Percentiles rank a stretch among this genome's conserved stretches.
Evolutionary conservation across 2,329 filamentous ascomycete genomes (phyloP).

Genomic region (Mariannaea elegans): DNA sequence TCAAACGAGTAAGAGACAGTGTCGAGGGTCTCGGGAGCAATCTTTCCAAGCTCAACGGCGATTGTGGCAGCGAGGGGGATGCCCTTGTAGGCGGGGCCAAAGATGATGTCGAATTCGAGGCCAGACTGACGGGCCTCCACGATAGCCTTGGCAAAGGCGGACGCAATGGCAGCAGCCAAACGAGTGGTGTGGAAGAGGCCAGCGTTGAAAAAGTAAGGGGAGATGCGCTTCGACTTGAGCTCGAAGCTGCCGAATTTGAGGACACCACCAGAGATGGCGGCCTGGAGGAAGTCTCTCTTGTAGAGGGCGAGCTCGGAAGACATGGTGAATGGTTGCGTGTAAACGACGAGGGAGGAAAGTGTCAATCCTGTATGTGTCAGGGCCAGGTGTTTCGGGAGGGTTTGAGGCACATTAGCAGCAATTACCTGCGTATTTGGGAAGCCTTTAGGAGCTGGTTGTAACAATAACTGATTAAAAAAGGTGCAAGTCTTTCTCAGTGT

Average conservation of each 20-base stretch:
- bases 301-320: conserved; percentile 63
- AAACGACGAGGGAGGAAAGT: conserved; percentile 1
- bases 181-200: conserved; percentile 86
- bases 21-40: conserved; percentile 73
- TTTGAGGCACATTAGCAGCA: neutral
- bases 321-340: conserved; percentile 45
- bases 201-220: conserved; percentile 98
- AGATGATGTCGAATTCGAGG: conserved; percentile 82
- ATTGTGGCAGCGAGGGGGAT: conserved; percentile 88
- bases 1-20: conserved; percentile 88
- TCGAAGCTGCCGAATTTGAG: conserved; percentile 86
- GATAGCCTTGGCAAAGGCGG: conserved; percentile 80
- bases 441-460: neutral
- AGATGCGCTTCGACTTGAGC: conserved; percentile 90
- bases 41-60: conserved; percentile 76
- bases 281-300: conserved; percentile 77
- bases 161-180: conserved; percentile 79
- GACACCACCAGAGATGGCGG: conserved; percentile 73
- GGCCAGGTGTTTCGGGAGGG: neutral
- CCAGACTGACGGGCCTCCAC: conserved; percentile 55
- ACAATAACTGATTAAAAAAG: neutral
- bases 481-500: neutral
- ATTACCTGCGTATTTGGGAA: neutral
- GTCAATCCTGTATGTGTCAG: neutral
- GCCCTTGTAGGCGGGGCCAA: conserved; percentile 96